Base-by-base conservation (phyloP, 257 asterid species). In the Capsicum pubescens region DNA sequence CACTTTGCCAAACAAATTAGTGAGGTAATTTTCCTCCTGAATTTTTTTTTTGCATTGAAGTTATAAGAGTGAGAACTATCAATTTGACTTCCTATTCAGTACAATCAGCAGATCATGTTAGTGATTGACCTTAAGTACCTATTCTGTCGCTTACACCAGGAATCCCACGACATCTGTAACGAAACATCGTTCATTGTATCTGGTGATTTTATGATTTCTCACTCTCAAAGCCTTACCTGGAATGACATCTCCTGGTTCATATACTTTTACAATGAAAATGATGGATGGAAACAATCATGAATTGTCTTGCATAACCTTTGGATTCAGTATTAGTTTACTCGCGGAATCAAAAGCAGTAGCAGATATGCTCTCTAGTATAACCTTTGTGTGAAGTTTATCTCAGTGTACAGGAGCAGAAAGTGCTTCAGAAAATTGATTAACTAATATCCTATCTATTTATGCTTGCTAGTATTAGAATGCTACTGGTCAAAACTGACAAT, bases 1-100 rank as follows among this genome's bases (percentile, higher is more conserved):
- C 86, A 92, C 87, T 96, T 96, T 71, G 97, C 99, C 90, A 91
- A 90, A 87, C 93, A 88, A 87, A 83, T 96, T 63, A 83, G 97
- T 21, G 99, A 96, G 90, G 99, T 96, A 76, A 52, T 50, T 76
- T 61, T 76, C 63, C 80, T 72, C 11, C 5, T 76, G 63, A 52
- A n/a, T n/a, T n/a, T n/a, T 76, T 52, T 74, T 12, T 52, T 21
- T 50, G 46, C 46, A 52, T 13, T 8, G 21, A 52, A 26, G 48
- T 50, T 50, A 76, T 9, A 76, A 52, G 46, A 50, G 63, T 52
- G 81, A 76, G 44, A 76, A 52, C 81, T 52, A 76, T 76, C 63
- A 21, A 26, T 74, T 50, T 74, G 46, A 26, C n/a, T 76, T 21
- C 8, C 46, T 26, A 19, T 48, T 72, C 80, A 70, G 57, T 44